Conservation (phyloP, 352 stramenopile species). For the Halophytophthora polymorphica region DNA sequence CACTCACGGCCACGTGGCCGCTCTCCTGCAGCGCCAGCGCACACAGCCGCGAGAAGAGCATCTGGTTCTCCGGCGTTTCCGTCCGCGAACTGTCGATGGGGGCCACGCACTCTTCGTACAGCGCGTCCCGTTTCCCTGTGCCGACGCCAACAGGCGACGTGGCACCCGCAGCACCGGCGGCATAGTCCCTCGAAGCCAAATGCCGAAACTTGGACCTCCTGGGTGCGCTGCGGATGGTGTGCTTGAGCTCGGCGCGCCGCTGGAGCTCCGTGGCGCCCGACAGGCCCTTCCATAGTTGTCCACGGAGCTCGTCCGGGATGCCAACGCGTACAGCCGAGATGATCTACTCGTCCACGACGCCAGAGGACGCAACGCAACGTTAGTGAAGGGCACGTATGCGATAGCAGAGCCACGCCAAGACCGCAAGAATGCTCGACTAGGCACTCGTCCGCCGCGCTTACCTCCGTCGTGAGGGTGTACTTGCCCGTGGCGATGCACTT, state of each 20-base stretch:
- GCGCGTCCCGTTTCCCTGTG: constrained; percentile 23
- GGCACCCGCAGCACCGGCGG: constrained; percentile 3
- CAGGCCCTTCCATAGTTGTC: constrained; percentile 73
- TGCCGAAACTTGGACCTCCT: constrained; percentile 37
- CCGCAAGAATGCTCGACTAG: background rate
- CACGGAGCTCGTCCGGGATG: constrained; percentile 75
- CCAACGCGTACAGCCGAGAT: constrained; percentile 70
- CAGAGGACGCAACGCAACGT: background rate
- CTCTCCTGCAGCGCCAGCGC: constrained; percentile 52
- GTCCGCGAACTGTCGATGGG: constrained; percentile 37
- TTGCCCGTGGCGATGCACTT: constrained; percentile 64
- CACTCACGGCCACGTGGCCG: constrained; percentile 21
- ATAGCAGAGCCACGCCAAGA: background rate
- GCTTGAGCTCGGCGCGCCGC: constrained; percentile 56
- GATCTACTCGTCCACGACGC: constrained; percentile 32
- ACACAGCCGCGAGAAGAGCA: constrained; percentile 61
- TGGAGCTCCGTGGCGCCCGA: constrained; percentile 61
- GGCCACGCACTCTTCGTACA: constrained; percentile 49
- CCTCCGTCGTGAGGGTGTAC: constrained; percentile 61
- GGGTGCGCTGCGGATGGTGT: constrained; percentile 42
- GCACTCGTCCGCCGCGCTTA: constrained; percentile 11
- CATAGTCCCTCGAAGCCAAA: constrained; percentile 23
- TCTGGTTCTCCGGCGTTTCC: constrained; percentile 53
- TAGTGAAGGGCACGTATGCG: background rate
- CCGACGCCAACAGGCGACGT: constrained; percentile 11